Percentiles rank a stretch among this genome's conserved stretches.
phyloP scores from a whole-genome alignment of 805 yeast species.

The Sugiyamaella boreocaroliniensis region DNA sequence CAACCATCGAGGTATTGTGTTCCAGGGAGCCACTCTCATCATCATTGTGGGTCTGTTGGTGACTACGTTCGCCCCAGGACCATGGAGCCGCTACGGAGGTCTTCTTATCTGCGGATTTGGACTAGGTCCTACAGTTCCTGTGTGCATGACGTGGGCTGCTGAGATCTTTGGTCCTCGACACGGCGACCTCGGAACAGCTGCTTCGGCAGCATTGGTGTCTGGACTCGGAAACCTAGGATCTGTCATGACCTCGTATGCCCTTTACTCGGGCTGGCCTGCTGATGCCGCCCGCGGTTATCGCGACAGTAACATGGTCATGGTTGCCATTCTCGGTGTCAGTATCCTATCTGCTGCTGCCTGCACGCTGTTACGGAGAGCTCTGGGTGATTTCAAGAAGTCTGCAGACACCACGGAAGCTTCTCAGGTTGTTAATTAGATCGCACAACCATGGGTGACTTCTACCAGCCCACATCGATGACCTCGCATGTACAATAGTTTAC shows the following conservation, averaged over 20 bases:
- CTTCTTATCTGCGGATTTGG: constrained; percentile 79
- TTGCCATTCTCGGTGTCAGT: constrained; percentile 67
- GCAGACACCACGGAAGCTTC: too few relatives aligned
- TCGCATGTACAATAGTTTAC: background rate
- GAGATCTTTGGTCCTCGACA: constrained; percentile 64
- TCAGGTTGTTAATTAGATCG: too few relatives aligned
- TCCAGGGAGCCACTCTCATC: constrained; percentile 53
- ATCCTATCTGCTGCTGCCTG: constrained; percentile 45
- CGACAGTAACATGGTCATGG: constrained; percentile 78
- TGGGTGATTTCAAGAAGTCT: constrained; percentile 31
- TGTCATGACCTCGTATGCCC: constrained; percentile 78
- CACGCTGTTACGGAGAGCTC: constrained; percentile 27
- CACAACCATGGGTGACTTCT: too few relatives aligned
- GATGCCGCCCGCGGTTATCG: constrained; percentile 56
- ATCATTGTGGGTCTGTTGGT: constrained; percentile 72
- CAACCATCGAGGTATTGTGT: constrained; percentile 53
- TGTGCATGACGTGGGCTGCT: constrained; percentile 75
- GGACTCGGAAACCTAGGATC: constrained; percentile 86
- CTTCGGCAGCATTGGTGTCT: constrained; percentile 72
- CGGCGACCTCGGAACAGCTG: constrained; percentile 83
- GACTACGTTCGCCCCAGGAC: constrained; percentile 63
- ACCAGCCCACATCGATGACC: too few relatives aligned
- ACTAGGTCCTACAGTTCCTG: constrained; percentile 86
- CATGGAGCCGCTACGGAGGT: constrained; percentile 78
- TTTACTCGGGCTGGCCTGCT: constrained; percentile 82